Base-by-base conservation (phyloP, 805 yeast genomes). In the Candida maltosa region DNA sequence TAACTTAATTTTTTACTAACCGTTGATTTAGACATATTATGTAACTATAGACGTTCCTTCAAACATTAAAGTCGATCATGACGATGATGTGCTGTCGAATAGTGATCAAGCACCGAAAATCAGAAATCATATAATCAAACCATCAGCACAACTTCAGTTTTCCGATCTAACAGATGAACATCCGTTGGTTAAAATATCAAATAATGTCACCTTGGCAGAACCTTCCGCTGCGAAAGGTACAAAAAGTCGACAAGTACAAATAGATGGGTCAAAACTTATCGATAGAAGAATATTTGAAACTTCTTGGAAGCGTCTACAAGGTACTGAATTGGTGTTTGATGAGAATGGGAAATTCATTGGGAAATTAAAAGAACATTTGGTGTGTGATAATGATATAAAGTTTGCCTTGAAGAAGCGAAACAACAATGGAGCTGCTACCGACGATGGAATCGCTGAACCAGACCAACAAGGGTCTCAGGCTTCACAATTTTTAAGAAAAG, bases 271-370 rank as follows among this genome's bases (percentile, higher is more conserved):
- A 21, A 49, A 58, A 16, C 55, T 63, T 6, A 56, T 61, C 3
- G 70, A 67, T 40, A 71, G 70, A 14, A 65, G 72, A 25, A 58
- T 86, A 4, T 87, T 78, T 53, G 76, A 78, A 55, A 93, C 95
- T 2, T 62, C 68, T 16, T 89, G 97, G 96, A 69, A 72, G 28
- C 74, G 74, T 36, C 58, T 87, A 3, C 80, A 86, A 1, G 97
- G 97, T 0, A 83, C 94, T 0, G 96, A 66, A 32, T 46, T 65
- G 37, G 47, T 67, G 2, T 62, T 66, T 40, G 71, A 68, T 41
- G 73, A 67, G 31, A 53, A 63, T 38, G 73, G 72, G 0, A 66
- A 66, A 23, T 45, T 62, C 26, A 49, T 65, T 21, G 69, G 70
- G 0, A 56, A 58, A 20, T 70, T 64, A 6, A 48, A 54, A 11